Percentiles rank a stretch among this genome's conserved stretches.
Evolutionary conservation across 352 stramenopile species (phyloP).

Genomic region (Phytophthora sp.): DNA sequence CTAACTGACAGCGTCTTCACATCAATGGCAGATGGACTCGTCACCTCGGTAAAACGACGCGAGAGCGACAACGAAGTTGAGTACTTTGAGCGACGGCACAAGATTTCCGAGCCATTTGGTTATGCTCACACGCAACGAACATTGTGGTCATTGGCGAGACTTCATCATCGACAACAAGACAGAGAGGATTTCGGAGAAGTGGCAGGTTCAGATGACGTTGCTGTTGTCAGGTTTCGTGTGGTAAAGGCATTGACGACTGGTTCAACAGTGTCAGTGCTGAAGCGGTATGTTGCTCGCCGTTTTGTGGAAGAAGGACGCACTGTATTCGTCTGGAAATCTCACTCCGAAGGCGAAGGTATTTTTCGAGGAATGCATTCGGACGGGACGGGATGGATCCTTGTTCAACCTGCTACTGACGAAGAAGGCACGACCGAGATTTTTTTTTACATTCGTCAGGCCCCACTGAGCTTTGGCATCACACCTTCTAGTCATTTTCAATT

Average conservation of each 20-base stretch:
- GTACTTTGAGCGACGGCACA: conserved; percentile 29
- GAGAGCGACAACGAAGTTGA: conserved; percentile 17
- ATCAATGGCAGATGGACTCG: conserved; percentile 8
- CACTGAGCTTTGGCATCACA: conserved; percentile 18
- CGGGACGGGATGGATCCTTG: conserved; percentile 50
- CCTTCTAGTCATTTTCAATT: not conserved
- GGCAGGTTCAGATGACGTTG: conserved; percentile 27
- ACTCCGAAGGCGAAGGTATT: conserved; percentile 41
- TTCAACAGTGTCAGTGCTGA: conserved; percentile 13
- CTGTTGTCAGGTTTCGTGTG: conserved; percentile 37
- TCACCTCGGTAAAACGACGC: conserved; percentile 7
- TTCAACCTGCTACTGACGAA: conserved; percentile 3
- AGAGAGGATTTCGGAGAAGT: conserved; percentile 27
- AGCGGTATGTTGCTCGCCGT: conserved; percentile 26
- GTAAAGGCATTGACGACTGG: not conserved
- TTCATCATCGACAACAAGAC: conserved; percentile 23
- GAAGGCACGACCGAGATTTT: conserved; percentile 7
- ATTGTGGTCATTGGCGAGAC: conserved; percentile 24
- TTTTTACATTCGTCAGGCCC: conserved; percentile 15
- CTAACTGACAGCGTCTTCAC: conserved; percentile 17
- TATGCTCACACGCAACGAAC: conserved; percentile 22
- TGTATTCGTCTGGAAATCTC: conserved; percentile 54
- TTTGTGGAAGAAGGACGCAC: conserved; percentile 49
- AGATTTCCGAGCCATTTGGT: conserved; percentile 25
- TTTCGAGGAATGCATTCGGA: conserved; percentile 52